phyloP scores from a whole-genome alignment of 805 yeast species.

The Schwanniomyces vanrijiae region DNA sequence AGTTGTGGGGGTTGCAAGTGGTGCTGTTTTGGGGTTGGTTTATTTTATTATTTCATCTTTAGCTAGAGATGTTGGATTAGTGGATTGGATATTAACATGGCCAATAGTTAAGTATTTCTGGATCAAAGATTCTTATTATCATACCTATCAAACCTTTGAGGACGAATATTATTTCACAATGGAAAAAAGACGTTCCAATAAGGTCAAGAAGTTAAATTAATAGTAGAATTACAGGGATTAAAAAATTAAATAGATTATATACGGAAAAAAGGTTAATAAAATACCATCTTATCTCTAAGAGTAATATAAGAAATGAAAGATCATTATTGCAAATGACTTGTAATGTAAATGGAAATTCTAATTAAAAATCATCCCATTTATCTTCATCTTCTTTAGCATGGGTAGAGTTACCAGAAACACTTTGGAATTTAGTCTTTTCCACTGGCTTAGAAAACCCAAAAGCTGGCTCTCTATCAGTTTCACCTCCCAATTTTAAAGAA shows the following conservation, averaged over 20 bases:
- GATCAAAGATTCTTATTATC: conserved; percentile 62
- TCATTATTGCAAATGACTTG: not conserved
- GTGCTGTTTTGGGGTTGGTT: conserved; percentile 54
- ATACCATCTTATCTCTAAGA: not conserved
- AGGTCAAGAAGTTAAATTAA: not conserved
- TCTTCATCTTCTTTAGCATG: conserved; percentile 45
- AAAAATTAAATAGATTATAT: not conserved
- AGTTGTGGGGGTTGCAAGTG: conserved; percentile 65
- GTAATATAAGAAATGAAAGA: not conserved
- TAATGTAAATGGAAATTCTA: not conserved
- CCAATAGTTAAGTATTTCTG: conserved; percentile 50
- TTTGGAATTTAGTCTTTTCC: conserved; percentile 56
- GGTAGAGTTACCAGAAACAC: conserved; percentile 39
- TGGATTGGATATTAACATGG: conserved; percentile 64
- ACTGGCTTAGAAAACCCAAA: conserved; percentile 64
- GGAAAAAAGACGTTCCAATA: not conserved
- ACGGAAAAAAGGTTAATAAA: not conserved
- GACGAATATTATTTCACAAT: conserved; percentile 41
- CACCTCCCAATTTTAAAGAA: conserved; percentile 43
- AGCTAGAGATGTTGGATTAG: conserved; percentile 64
- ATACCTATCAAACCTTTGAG: conserved; percentile 44
- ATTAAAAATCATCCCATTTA: conserved; percentile 67
- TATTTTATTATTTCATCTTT: conserved; percentile 56
- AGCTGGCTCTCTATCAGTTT: conserved; percentile 54
- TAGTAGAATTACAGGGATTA: not conserved